These are phyloP conservation scores for Kwoniella dendrophila DNA, from an alignment of 768 basidiomycete genomes.

Conservation along the genomic window DNA sequence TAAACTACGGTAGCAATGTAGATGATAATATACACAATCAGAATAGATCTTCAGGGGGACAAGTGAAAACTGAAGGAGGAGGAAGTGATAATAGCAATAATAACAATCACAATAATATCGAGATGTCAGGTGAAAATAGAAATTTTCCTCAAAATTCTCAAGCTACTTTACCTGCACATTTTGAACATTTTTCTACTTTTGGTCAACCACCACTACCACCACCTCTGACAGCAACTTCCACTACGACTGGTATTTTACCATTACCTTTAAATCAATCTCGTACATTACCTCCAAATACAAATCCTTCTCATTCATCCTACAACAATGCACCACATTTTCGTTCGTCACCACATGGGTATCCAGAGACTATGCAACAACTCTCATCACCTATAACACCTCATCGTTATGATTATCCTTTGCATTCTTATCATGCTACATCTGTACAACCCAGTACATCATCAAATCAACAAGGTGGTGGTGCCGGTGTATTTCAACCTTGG, in stretches of 20 bases:
- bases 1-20: background rate
- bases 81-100: background rate
- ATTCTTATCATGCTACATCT: background rate
- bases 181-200: constrained; percentile 38
- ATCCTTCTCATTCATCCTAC: background rate
- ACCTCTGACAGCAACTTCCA: constrained; percentile 19
- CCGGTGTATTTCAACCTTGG: constrained; percentile 2
- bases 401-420: constrained; percentile 7
- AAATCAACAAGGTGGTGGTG: too few species aligned
- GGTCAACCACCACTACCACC: too few species aligned
- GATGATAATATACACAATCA: background rate
- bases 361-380: constrained; percentile 4
- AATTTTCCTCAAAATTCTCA: constrained; percentile 18
- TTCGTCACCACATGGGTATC: constrained; percentile 12
- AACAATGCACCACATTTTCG: constrained; percentile 13
- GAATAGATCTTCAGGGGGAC: background rate
- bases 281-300: too few species aligned
- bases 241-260: background rate
- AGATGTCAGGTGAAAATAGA: constrained; percentile 6
- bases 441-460: too few species aligned
- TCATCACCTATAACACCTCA: constrained; percentile 17
- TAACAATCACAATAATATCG: background rate
- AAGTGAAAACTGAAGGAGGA: background rate
- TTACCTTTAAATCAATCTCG: background rate
- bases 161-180: constrained; percentile 41